These are phyloP conservation scores for Scheffersomyces insectosa DNA, from an alignment of 1,139 yeast genomes.

Conservation along the genomic window DNA sequence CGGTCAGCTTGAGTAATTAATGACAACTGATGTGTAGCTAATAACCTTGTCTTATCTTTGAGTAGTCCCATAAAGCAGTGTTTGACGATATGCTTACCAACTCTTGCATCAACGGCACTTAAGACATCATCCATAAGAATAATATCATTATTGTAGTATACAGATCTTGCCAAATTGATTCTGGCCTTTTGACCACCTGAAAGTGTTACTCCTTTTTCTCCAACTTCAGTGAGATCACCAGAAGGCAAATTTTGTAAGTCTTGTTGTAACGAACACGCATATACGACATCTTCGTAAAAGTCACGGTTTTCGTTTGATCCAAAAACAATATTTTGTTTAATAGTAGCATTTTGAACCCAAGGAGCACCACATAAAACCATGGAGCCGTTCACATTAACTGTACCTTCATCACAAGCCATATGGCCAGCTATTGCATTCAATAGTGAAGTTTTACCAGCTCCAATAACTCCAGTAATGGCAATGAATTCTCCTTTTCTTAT, in stretches of 20 bases:
- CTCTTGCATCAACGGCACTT: constrained; percentile 53
- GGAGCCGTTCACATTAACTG: constrained; percentile 39
- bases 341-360: constrained; percentile 46
- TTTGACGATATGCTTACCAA: constrained; percentile 46
- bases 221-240: constrained; percentile 49
- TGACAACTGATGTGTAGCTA: constrained; percentile 50
- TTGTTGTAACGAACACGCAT: constrained; percentile 36
- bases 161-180: constrained; percentile 47
- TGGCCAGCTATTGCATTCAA: constrained; percentile 47
- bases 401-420: constrained; percentile 48
- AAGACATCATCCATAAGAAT: constrained; percentile 47
- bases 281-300: constrained; percentile 29
- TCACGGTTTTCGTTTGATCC: constrained; percentile 28
- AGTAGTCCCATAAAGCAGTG: constrained; percentile 37
- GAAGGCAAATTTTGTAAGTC: constrained; percentile 42
- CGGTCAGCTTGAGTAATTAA: constrained; percentile 43
- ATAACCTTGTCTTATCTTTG: constrained; percentile 39
- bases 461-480: constrained; percentile 51
- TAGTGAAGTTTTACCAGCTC: constrained; percentile 51
- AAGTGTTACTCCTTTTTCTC: constrained; percentile 50
- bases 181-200: constrained; percentile 55
- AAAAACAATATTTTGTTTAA: constrained; percentile 40
- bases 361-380: constrained; percentile 52
- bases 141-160: constrained; percentile 41
- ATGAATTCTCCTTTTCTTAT: constrained; percentile 45